Conservation (phyloP, 176 grass and related monocot genomes). For the Guadua angustifolia region DNA sequence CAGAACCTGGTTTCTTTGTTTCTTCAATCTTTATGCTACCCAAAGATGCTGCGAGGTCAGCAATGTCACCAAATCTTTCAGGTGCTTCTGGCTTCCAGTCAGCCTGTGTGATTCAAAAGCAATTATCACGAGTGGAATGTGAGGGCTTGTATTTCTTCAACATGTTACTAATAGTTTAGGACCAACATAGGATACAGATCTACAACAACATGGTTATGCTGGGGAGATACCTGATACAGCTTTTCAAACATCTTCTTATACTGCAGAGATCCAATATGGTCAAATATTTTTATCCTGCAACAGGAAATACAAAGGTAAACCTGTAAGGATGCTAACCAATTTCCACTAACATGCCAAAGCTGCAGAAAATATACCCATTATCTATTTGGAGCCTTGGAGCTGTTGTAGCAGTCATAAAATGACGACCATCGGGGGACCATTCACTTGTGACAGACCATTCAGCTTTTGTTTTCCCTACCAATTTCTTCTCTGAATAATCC, state of each 20-base stretch:
- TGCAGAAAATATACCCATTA: constrained; percentile 66
- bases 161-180: constrained; percentile 8
- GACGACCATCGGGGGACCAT: constrained; percentile 86
- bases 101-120: constrained; percentile 55
- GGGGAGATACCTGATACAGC: constrained; percentile 74
- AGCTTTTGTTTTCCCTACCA: constrained; percentile 81
- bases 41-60: constrained; percentile 68
- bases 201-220: not conserved
- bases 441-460: constrained; percentile 95
- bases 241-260: constrained; percentile 94
- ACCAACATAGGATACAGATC: constrained; percentile 1
- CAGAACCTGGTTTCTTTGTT: constrained; percentile 76
- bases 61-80: constrained; percentile 86
- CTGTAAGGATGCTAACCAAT: constrained; percentile 27
- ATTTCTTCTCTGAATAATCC: constrained; percentile 89
- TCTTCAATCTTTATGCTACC: constrained; percentile 80
- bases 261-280: constrained; percentile 71
- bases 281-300: constrained; percentile 92
- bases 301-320: constrained; percentile 29
- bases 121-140: constrained; percentile 1
- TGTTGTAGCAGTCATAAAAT: constrained; percentile 97
- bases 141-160: constrained; percentile 11
- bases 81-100: constrained; percentile 89
- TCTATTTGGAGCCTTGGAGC: constrained; percentile 96
- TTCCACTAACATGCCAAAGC: constrained; percentile 30